Evolutionary conservation across 192 early-diverging fungal genomes (phyloP), one percentile per base, ranked within the genome.

Genomic region (Coemansia sp.): DNA sequence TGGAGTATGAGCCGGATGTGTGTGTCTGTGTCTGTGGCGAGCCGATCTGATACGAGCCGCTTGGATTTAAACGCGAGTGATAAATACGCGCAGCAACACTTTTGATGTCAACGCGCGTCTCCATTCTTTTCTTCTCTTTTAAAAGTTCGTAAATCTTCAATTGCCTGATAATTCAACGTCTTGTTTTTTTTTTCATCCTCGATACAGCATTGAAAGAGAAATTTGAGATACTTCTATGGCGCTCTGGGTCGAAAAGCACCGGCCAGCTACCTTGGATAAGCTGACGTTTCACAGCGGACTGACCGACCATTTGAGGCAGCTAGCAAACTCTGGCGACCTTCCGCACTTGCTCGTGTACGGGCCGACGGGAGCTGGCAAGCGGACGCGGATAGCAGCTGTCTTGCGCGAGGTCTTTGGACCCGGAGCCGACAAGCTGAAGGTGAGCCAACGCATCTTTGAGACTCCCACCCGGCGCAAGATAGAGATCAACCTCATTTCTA

Each of bases 211-310:
- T 11, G 7, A 62, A 61, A 51, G 20, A 3, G 50, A 20, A 42
- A 38, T 36, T 12, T 17, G 24, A 45, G 24, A 61, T 34, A 42
- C 24, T 15, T 42, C 40, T 42, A 82, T 82, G 80, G 75, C 75
- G n/a, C 85, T 99, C 36, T 99, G 94, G 93, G 92, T 94, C 60
- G 97, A 99, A 84, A 95, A 95, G 74, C 89, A 99, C 82, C 85
- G 95, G 44, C 97, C 97, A 34, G 80, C 70, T 60, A 77, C 86
- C 34, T 89, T 99, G 56, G 91, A 92, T 72, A 86, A 90, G 75
- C 88, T 99, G 62, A 86, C 90, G 80, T 93, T 91, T 82, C 94
- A 95, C 71, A 51, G 65, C n/a, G 86, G 86, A 29, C 86, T 99
- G 44, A 90, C 90, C 6, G 70, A 69, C 9, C 91, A 93, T 64